Evolutionary conservation across 441 rosid genomes (phyloP).

Genomic region (Omphalea diandra): DNA sequence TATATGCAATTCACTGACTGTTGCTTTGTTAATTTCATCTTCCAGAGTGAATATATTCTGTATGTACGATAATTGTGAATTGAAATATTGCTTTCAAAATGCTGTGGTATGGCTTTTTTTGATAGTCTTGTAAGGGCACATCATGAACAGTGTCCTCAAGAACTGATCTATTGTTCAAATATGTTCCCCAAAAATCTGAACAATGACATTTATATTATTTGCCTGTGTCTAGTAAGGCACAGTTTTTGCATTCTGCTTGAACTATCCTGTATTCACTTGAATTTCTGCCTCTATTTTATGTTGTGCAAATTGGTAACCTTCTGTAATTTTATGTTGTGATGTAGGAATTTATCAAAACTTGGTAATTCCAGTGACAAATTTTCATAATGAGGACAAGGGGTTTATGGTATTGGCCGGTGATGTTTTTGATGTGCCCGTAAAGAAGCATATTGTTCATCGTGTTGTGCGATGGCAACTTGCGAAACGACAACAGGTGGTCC

Average conservation of each 20-base stretch:
- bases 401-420: constrained; percentile 87
- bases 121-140: no score
- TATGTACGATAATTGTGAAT: not conserved
- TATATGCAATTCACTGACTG: not conserved
- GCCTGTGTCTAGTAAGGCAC: not conserved
- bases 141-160: no score
- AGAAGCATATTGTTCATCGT: constrained; percentile 87
- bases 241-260: not conserved
- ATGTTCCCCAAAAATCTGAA: constrained; percentile 1
- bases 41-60: not conserved
- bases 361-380: constrained; percentile 78
- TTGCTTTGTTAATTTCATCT: not conserved
- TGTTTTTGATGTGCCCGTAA: constrained; percentile 84
- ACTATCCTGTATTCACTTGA: not conserved
- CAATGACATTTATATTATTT: not conserved
- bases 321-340: constrained; percentile 9
- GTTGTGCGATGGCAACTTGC: constrained; percentile 96
- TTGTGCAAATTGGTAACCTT: not conserved
- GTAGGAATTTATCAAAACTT: constrained; percentile 75
- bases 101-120: not conserved
- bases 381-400: constrained; percentile 70
- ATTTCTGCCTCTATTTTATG: constrained; percentile 7
- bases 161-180: not conserved
- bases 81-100: not conserved
- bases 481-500: constrained; percentile 77